A percentile compares a stretch with the other conserved stretches of the same genome.
Conservation (phyloP, 116 monocot species). For the Iris pallida region DNA sequence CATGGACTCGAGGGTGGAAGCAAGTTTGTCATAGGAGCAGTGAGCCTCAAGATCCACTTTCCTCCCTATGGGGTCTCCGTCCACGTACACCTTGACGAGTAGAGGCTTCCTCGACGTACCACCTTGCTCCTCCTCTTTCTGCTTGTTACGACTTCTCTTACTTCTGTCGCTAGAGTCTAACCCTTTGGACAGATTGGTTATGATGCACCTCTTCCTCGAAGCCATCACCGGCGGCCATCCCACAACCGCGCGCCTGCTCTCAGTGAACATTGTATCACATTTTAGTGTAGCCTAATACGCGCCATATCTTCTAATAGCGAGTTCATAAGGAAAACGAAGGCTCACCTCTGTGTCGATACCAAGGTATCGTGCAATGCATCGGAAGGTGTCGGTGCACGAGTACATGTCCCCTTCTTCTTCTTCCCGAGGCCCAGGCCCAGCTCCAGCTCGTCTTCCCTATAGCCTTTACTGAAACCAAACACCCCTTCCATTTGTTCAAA, state of each 20-base stretch:
- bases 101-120: not conserved
- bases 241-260: constrained; percentile 29
- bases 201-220: constrained; percentile 35
- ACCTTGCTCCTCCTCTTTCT: not conserved
- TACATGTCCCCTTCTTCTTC: not conserved
- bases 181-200: too few relatives aligned
- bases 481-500: too few relatives aligned
- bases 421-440: constrained; percentile 9
- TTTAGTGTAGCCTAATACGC: too few relatives aligned
- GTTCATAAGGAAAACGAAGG: too few relatives aligned
- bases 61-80: constrained; percentile 23
- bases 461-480: too few relatives aligned
- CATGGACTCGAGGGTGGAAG: constrained; percentile 17
- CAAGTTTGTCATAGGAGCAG: constrained; percentile 15
- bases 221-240: constrained; percentile 44
- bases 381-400: too few relatives aligned
- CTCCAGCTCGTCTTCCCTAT: constrained; percentile 6
- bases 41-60: constrained; percentile 21
- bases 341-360: too few relatives aligned
- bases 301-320: too few relatives aligned
- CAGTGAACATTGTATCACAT: not conserved
- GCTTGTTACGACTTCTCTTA: constrained; percentile 11
- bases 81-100: constrained; percentile 22
- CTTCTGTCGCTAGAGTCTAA: not conserved
- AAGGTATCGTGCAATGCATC: too few relatives aligned